Evolutionary conservation across 345 rosid species (phyloP).

Genomic region (Adansonia digitata): DNA sequence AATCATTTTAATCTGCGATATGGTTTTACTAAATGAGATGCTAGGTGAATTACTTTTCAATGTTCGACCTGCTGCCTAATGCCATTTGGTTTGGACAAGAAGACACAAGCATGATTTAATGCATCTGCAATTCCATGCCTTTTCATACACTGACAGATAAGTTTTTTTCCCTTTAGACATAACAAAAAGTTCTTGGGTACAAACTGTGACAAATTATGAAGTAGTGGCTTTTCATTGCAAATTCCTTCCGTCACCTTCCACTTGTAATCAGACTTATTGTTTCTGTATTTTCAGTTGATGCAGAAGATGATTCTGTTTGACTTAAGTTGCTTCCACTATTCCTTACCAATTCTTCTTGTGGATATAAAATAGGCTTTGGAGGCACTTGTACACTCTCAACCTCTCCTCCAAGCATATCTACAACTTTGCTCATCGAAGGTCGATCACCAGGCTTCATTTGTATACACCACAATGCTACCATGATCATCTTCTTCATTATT

Average conservation of each 20-base stretch:
- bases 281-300: neutral
- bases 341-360: neutral
- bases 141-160: neutral
- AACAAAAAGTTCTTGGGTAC: neutral
- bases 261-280: neutral
- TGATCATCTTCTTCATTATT: slow-evolving; percentile 1
- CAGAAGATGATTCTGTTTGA: neutral
- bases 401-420: neutral
- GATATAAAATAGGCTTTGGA: neutral
- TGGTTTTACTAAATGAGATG: too few species aligned
- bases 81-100: too few species aligned
- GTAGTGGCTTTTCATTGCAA: neutral
- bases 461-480: neutral
- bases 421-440: neutral
- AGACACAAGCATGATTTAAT: neutral
- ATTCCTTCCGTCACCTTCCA: neutral
- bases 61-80: too few species aligned
- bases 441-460: neutral
- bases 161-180: neutral
- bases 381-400: neutral
- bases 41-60: too few species aligned
- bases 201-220: neutral
- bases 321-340: neutral
- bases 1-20: too few species aligned
- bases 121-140: neutral